These are phyloP conservation scores for Prosopis cineraria DNA, from an alignment of 306 rosid genomes.

Conservation along the genomic window DNA sequence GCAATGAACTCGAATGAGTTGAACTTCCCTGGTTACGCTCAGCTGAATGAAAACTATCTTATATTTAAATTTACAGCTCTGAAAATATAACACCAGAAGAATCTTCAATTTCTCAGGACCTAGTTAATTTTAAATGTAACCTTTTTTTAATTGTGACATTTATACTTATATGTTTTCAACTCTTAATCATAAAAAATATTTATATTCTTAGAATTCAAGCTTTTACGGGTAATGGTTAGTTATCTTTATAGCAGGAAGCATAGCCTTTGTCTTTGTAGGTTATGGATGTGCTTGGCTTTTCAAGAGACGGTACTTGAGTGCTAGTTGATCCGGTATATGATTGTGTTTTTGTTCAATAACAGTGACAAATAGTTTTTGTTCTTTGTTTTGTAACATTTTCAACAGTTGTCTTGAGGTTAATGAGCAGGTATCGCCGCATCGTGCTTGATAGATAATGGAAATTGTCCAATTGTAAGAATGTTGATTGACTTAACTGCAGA, in stretches of 20 bases:
- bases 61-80: not conserved
- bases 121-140: not conserved
- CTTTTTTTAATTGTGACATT: not conserved
- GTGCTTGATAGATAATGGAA: not conserved
- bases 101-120: constrained; percentile 5
- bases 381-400: not conserved
- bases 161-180: not conserved
- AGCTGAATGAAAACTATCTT: not conserved
- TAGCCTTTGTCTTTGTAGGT: not conserved
- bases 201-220: constrained; percentile 10
- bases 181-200: not conserved
- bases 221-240: constrained; percentile 1
- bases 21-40: constrained; percentile 13
- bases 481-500: not conserved
- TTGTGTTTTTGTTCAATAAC: not conserved
- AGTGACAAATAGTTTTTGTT: not conserved
- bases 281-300: constrained; percentile 14
- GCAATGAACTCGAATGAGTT: constrained; percentile 9
- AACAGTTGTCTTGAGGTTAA: not conserved
- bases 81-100: not conserved
- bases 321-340: not conserved
- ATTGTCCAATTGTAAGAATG: not conserved
- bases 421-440: not conserved
- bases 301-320: not conserved
- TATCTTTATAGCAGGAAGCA: not conserved